These are phyloP conservation scores for Adiantum capillusveneris DNA, from an alignment of 75 land plant species.

Conservation along the genomic window DNA sequence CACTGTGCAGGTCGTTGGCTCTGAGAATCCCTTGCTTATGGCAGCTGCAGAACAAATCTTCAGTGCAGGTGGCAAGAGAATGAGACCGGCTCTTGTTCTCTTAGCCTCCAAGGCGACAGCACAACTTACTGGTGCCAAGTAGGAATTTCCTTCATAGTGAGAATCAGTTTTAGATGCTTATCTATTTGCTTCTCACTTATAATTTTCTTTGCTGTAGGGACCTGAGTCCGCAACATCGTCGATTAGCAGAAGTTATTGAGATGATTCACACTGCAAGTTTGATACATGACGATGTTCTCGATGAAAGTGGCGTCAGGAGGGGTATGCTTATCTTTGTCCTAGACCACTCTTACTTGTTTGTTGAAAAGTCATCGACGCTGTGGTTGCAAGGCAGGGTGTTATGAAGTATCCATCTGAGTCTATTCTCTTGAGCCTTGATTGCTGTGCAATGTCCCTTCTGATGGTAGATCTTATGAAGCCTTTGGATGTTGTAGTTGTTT, in stretches of 20 bases:
- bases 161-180: neutral
- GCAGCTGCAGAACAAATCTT: constrained; percentile 98
- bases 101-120: constrained; percentile 87
- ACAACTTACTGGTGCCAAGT: constrained; percentile 65
- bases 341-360: too few relatives aligned
- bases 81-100: constrained; percentile 96
- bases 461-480: too few relatives aligned
- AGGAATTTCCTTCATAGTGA: constrained; percentile 10
- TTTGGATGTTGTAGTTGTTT: too few relatives aligned
- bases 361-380: too few relatives aligned
- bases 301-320: constrained; percentile 85
- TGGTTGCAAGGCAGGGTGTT: too few relatives aligned
- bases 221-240: constrained; percentile 65
- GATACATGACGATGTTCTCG: constrained; percentile 95
- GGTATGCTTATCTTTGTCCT: constrained; percentile 30
- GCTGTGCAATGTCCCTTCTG: too few relatives aligned
- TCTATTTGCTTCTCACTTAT: neutral
- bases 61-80: constrained; percentile 96
- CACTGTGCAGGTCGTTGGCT: constrained; percentile 76
- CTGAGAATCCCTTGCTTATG: constrained; percentile 83
- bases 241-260: constrained; percentile 93
- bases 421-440: too few relatives aligned
- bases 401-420: too few relatives aligned
- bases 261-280: constrained; percentile 99
- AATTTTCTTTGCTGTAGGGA: constrained; percentile 40